phyloP scores from a whole-genome alignment of 2,329 filamentous ascomycete species.

The Fusarium sp. region DNA sequence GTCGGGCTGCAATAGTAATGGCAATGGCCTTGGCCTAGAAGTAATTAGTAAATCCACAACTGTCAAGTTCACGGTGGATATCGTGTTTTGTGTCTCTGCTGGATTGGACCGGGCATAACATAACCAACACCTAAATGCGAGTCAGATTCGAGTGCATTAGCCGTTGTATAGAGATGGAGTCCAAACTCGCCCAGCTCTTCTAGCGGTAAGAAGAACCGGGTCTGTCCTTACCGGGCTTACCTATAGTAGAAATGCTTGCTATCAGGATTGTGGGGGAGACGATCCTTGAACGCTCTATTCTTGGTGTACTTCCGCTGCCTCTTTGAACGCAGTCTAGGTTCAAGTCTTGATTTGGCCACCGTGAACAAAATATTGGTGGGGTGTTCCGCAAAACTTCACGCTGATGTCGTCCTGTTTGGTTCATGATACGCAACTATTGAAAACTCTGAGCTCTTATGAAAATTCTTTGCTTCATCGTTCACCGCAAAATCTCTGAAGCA shows the following conservation, averaged over 20 bases:
- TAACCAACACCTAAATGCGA: slow-evolving; percentile 27
- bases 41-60: background rate
- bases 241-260: background rate
- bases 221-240: background rate
- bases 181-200: slow-evolving; percentile 3
- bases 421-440: background rate
- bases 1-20: slow-evolving; percentile 7
- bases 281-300: slow-evolving; percentile 19
- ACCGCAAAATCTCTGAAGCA: background rate
- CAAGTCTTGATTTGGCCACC: slow-evolving; percentile 38
- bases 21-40: background rate
- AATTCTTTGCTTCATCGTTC: background rate
- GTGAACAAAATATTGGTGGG: slow-evolving; percentile 33
- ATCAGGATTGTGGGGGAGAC: slow-evolving; percentile 7
- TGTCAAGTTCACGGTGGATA: slow-evolving; percentile 28
- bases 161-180: slow-evolving; percentile 20
- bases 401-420: background rate
- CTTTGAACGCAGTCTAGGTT: slow-evolving; percentile 6
- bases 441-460: slow-evolving; percentile 1
- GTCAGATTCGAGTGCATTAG: slow-evolving; percentile 31
- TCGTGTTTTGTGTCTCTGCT: slow-evolving; percentile 32
- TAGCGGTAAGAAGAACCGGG: slow-evolving; percentile 6
- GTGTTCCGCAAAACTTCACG: background rate
- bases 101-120: slow-evolving; percentile 22
- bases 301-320: slow-evolving; percentile 20